phyloP scores from a whole-genome alignment of 345 rosid genomes.

The Turritis glabra region DNA sequence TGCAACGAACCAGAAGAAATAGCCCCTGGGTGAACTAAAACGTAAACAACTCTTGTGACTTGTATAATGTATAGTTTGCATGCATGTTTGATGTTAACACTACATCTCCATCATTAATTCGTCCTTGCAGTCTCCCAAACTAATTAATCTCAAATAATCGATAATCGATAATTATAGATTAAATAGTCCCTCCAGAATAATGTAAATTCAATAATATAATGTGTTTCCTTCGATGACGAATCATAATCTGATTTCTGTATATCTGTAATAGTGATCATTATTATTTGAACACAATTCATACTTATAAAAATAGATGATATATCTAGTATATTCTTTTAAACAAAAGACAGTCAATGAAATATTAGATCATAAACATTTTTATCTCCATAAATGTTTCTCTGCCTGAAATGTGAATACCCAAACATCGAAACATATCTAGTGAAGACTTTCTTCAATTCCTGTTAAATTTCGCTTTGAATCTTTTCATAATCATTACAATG shows the following conservation, averaged over 20 bases:
- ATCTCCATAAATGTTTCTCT: neutral
- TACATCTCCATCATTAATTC: slow-evolving; percentile 12
- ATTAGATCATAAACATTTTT: too few species aligned
- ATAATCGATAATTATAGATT: neutral
- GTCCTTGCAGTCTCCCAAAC: neutral
- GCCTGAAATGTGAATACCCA: neutral
- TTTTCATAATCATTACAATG: neutral
- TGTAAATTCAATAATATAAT: neutral
- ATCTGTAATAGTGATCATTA: neutral
- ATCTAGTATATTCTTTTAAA: neutral
- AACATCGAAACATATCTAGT: neutral
- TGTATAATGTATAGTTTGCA: slow-evolving; percentile 17
- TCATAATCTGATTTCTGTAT: neutral
- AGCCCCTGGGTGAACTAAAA: neutral
- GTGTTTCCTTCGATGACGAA: slow-evolving; percentile 2
- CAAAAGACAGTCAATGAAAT: neutral
- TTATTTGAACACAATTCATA: neutral
- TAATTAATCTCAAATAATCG: neutral
- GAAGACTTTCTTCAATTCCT: neutral
- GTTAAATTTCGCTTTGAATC: neutral
- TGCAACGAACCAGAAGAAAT: slow-evolving; percentile 5
- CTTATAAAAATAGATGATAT: neutral
- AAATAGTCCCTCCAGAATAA: neutral
- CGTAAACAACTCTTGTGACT: slow-evolving; percentile 16
- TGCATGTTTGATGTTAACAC: slow-evolving; percentile 28